Evolutionary conservation across 1,284 basidiomycete genomes (phyloP), one percentile per base, ranked within the genome.

Genomic region (Tetrapyrgos nigripes): DNA sequence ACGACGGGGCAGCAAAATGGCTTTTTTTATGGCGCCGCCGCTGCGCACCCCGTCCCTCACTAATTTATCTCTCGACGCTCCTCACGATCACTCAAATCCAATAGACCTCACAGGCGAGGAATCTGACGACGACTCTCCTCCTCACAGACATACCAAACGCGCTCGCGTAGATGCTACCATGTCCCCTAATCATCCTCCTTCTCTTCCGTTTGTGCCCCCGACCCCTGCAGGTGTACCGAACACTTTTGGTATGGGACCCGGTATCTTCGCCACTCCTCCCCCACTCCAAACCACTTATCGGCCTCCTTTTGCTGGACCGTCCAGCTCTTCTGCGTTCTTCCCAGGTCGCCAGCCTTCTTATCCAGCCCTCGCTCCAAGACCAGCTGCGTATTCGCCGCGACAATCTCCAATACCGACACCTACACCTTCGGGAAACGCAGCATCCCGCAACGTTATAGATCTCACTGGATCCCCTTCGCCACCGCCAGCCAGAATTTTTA

Each of bases 381-480:
- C n/a, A n/a, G n/a, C n/a, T n/a, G n/a, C n/a, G n/a, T n/a, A 68
- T 56, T 66, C 53, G 51, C 64, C 56, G 14, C 65, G 59, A 54
- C 67, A 61, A 46, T 48, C 63, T 23, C 65, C 61, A 37, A 57
- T 65, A 44, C 56, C 55, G 45, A 50, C 50, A 49, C 64, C 62
- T 47, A 58, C 56, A 44, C 61, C 60, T 50, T 57, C 66, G 55
- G 52, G 62, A 51, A 68, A 70, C 50, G 62, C 70, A 19, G 61
- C 58, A 0, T 53, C 68, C 58, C 79, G 75, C 53, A 83, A 87
- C 60, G 79, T 92, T 55, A 92, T 92, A 72, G 90, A 92, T 79
- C 82, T 92, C 40, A 92, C 91, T 2, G 76, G 78, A 60, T 91
- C 90, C 1, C 90, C 91, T 3, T 88, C 89, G 2, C 85, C 87